phyloP scores from a whole-genome alignment of 257 asterid genomes.

The Scutellaria galericulata region DNA sequence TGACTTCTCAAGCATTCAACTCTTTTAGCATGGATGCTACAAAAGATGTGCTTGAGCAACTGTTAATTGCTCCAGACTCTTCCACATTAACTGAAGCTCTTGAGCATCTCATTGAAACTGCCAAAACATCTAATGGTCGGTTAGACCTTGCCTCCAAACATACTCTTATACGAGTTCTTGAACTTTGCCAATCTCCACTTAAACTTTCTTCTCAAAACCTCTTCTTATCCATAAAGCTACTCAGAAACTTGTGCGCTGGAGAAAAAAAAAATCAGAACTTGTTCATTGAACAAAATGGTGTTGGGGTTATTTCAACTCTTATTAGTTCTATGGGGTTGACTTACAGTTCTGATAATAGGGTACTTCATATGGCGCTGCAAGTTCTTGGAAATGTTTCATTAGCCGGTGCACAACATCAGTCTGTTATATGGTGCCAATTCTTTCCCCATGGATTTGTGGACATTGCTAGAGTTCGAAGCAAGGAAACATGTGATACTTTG shows the following conservation, averaged over 20 bases:
- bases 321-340: constrained; percentile 42
- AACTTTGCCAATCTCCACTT: constrained; percentile 55
- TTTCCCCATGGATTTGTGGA: constrained; percentile 59
- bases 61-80: constrained; percentile 48
- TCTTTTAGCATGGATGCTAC: constrained; percentile 45
- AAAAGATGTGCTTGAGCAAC: constrained; percentile 39
- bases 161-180: constrained; percentile 45
- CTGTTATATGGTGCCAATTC: constrained; percentile 64
- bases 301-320: constrained; percentile 47
- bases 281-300: constrained; percentile 70
- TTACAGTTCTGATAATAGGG: constrained; percentile 46
- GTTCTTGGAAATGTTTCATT: constrained; percentile 77
- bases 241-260: constrained; percentile 90
- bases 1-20: constrained; percentile 2
- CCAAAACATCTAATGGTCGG: constrained; percentile 67
- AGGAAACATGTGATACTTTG: constrained; percentile 73
- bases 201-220: constrained; percentile 46
- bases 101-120: constrained; percentile 53
- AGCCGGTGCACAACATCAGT: constrained; percentile 67
- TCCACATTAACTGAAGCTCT: constrained; percentile 55
- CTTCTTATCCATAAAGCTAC: constrained; percentile 64
- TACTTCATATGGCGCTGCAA: constrained; percentile 66
- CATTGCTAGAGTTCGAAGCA: constrained; percentile 58
- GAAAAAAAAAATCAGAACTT: constrained; percentile 66
- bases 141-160: constrained; percentile 57